Evolutionary conservation across 1,284 basidiomycete species (phyloP).

Genomic region (Rhodotorula sp.): DNA sequence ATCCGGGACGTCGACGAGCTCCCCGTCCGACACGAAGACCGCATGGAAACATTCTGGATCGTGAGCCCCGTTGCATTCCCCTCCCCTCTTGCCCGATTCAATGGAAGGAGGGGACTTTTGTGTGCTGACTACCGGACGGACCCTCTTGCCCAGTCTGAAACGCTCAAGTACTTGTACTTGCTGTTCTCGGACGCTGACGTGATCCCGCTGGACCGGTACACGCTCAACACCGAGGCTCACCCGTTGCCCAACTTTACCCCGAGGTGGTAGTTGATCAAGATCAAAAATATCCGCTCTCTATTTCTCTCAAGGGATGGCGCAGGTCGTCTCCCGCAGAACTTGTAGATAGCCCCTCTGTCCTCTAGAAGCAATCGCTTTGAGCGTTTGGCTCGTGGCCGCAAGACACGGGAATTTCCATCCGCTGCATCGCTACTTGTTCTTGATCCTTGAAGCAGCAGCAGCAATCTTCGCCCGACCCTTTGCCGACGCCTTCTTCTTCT

Average conservation of each 20-base stretch:
- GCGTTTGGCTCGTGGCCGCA: too few relatives aligned
- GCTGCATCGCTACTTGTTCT: background rate
- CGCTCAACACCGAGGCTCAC: constrained; percentile 84
- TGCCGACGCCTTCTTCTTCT: background rate
- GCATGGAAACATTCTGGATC: constrained; percentile 95
- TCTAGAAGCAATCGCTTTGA: too few relatives aligned
- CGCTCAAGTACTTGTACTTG: constrained; percentile 86
- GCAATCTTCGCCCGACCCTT: background rate
- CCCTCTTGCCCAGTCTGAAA: background rate
- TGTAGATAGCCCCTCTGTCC: too few relatives aligned
- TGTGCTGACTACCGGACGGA: background rate
- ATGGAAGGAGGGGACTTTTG: too few relatives aligned
- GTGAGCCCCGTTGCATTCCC: constrained; percentile 53
- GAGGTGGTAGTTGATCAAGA: constrained; percentile 2
- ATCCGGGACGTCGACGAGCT: constrained; percentile 78
- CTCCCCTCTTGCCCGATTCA: background rate
- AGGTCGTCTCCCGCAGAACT: too few relatives aligned
- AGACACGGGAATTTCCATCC: too few relatives aligned
- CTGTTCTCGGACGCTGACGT: constrained; percentile 72
- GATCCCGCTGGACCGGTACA: constrained; percentile 68
- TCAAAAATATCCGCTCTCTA: too few relatives aligned
- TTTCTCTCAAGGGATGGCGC: too few relatives aligned
- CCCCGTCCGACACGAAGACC: constrained; percentile 69
- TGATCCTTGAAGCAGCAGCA: background rate
- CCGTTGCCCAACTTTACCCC: constrained; percentile 65